Base-by-base conservation (phyloP, 208 protist species). In the Wallacemonas collosoma region DNA sequence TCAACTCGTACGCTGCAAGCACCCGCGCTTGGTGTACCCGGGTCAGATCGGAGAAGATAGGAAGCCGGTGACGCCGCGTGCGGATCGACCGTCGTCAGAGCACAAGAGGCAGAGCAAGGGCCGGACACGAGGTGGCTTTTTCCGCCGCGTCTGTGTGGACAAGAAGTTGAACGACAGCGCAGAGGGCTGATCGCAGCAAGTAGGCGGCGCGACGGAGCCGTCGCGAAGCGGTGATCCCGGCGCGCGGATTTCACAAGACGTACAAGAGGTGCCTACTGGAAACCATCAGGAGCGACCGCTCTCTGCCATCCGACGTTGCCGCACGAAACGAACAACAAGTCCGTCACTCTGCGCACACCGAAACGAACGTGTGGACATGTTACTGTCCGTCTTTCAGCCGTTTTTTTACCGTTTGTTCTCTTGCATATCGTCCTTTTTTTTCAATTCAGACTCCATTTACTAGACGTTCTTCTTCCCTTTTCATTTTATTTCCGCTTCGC, bases 1-100 rank as follows among this genome's bases (percentile, higher is more conserved):
- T 3, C 60, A 65, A 3, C 60, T 65, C 40, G 60, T 35, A 9
- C 60, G 60, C 60, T 65, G 8, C 60, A 65, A 65, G 43, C 60
- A 65, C 11, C 60, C 60, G 12, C 60, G 50, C 60, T 14, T 51
- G 38, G 41, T 65, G n/a, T 65, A 53, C n/a, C 60, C 60, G 9
- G 60, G 60, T 17, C 45, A 50, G 12, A 3, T 36, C 7, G 40
- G 50, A 6, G 60, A 8, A 5, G 39, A 48, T 11, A 6, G 60
- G 6, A 6, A 65, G 45, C 60, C 60, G 4, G 5, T 4, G 12
- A 65, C 60, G 43, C 60, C 60, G 7, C 60, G 43, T 48, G 60
- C 44, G 2, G 60, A 65, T 41, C 12, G 60, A 3, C 60, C 60
- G 41, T 38, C 14, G n/a, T 41, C n/a, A 12, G 36, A 15, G 3